phyloP scores from a whole-genome alignment of 1,139 yeast genomes.

The Suhomyces anneliseae region DNA sequence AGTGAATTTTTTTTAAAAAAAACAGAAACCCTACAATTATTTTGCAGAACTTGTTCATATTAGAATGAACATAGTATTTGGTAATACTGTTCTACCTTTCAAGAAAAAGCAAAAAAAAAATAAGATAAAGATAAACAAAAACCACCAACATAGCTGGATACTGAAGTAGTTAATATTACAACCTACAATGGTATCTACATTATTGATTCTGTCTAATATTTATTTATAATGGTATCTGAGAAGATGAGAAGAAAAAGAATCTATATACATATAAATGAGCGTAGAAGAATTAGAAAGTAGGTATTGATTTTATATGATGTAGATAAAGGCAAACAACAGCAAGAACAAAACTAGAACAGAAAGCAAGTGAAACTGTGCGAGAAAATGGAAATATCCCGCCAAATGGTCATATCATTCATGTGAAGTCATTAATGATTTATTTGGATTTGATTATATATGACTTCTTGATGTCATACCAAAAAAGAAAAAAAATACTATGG shows the following conservation, averaged over 20 bases:
- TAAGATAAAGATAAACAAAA: too few relatives aligned
- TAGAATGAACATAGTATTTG: too few relatives aligned
- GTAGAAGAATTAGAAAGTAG: slow-evolving; percentile 9
- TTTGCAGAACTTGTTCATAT: too few relatives aligned
- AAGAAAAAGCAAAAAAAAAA: too few relatives aligned
- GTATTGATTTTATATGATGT: slow-evolving; percentile 3
- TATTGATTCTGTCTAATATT: slow-evolving; percentile 2
- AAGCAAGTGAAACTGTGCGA: not conserved
- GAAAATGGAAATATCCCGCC: not conserved
- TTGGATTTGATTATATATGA: too few relatives aligned
- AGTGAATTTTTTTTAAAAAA: too few relatives aligned
- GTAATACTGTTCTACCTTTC: too few relatives aligned
- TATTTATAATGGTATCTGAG: not conserved
- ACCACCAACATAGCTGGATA: too few relatives aligned
- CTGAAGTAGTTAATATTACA: too few relatives aligned
- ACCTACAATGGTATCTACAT: not conserved
- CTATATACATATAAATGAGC: slow-evolving; percentile 10
- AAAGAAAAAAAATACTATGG: not conserved
- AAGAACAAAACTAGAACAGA: slow-evolving; percentile 6
- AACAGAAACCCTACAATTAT: too few relatives aligned
- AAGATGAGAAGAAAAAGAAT: slow-evolving; percentile 4
- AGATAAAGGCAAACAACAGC: slow-evolving; percentile 3
- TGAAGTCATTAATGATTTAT: slow-evolving; percentile 2
- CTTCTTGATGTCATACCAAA: too few relatives aligned
- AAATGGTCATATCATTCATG: slow-evolving; percentile 6